Evolutionary conservation across 345 rosid genomes (phyloP).

Genomic region (Chamaenerion angustifolium): DNA sequence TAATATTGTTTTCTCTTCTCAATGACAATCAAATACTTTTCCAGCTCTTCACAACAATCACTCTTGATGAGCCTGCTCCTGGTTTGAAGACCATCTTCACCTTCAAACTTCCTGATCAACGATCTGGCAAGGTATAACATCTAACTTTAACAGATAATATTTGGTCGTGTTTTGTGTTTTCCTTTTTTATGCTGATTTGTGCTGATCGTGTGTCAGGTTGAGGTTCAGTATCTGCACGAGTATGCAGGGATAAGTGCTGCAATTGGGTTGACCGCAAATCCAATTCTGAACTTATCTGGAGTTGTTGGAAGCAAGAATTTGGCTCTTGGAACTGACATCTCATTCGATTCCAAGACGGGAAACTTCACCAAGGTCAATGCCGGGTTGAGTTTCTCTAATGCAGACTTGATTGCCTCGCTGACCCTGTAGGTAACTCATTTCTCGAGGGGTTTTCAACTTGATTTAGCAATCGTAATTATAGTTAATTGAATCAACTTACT

Average conservation of each 20-base stretch:
- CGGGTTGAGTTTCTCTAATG: constrained; percentile 46
- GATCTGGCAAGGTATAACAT: constrained; percentile 52
- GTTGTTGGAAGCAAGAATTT: constrained; percentile 52
- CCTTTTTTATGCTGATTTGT: background rate
- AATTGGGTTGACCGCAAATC: constrained; percentile 73
- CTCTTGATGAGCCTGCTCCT: constrained; percentile 75
- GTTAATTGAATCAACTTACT: background rate
- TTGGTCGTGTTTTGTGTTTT: background rate
- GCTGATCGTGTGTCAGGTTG: constrained; percentile 35
- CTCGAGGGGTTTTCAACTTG: background rate
- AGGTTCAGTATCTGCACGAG: constrained; percentile 85
- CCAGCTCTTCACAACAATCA: constrained; percentile 43
- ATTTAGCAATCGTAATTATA: background rate
- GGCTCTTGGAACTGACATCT: constrained; percentile 73
- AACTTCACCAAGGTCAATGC: constrained; percentile 69
- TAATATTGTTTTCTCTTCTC: too few species aligned
- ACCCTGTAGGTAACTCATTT: constrained; percentile 39
- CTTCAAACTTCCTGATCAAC: constrained; percentile 81
- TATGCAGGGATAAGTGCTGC: constrained; percentile 75
- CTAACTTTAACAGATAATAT: background rate
- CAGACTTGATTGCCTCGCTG: constrained; percentile 67
- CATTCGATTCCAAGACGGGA: constrained; percentile 67
- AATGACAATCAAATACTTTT: too few species aligned
- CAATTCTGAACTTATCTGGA: constrained; percentile 74
- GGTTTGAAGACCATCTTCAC: constrained; percentile 78